A percentile compares a stretch with the other conserved stretches of the same genome.
Evolutionary conservation across 2,329 filamentous ascomycete species (phyloP).

Genomic region (Blastomyces parvus): DNA sequence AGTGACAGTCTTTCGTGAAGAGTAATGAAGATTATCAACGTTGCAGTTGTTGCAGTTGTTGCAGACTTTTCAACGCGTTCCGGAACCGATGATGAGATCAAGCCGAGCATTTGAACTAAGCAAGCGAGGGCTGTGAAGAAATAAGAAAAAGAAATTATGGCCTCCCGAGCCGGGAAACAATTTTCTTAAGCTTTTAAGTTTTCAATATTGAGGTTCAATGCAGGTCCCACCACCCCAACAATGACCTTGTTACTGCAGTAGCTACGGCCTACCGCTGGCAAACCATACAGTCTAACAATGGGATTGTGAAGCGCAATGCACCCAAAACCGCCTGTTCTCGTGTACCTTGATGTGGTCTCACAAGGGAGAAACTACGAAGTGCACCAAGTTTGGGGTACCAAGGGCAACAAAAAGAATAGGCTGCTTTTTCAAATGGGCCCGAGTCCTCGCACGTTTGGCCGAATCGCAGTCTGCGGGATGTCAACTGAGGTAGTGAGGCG

Average conservation of each 20-base stretch:
- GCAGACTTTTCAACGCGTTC: neutral
- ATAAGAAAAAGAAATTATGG: neutral
- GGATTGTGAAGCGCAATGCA: neutral
- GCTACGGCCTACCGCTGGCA: neutral
- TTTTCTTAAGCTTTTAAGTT: neutral
- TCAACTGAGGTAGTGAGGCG: neutral
- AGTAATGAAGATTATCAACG: neutral
- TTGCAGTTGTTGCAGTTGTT: too few species aligned
- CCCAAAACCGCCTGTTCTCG: neutral
- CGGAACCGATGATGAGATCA: neutral
- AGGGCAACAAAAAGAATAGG: too few species aligned
- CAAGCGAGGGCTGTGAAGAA: neutral
- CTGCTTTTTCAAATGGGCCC: too few species aligned
- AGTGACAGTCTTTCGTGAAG: too few species aligned
- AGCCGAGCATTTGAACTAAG: neutral
- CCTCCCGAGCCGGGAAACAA: neutral
- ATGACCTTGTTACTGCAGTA: neutral
- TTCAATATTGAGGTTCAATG: neutral
- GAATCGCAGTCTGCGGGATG: neutral
- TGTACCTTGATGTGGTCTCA: neutral
- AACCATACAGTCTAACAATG: neutral
- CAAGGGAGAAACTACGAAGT: neutral
- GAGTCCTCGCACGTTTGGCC: neutral
- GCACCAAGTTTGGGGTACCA: neutral
- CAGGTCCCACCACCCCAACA: neutral